Evolutionary conservation across 164 flowering plant genomes (phyloP).

Genomic region (Tetracentron sinense): DNA sequence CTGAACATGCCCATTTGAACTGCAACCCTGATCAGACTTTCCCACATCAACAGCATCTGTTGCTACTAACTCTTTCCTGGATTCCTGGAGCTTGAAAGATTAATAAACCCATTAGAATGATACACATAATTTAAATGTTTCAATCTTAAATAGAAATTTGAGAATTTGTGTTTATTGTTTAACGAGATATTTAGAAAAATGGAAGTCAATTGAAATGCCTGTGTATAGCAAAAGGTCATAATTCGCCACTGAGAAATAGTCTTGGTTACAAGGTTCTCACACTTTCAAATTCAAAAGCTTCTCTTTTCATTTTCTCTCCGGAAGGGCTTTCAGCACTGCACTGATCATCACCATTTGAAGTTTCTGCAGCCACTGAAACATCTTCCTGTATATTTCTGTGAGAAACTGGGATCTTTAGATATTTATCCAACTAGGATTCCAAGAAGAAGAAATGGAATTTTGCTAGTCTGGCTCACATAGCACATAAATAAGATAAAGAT

Average conservation of each 20-base stretch:
- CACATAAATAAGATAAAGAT: neutral
- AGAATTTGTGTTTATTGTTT: too few relatives aligned
- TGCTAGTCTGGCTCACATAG: too few relatives aligned
- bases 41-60: slow-evolving; percentile 31
- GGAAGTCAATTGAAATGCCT: neutral
- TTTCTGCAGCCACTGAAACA: slow-evolving; percentile 41
- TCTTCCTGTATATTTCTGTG: slow-evolving; percentile 62
- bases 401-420: slow-evolving; percentile 3
- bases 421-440: neutral
- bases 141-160: neutral
- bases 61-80: slow-evolving; percentile 29
- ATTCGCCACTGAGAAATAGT: too few relatives aligned
- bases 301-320: slow-evolving; percentile 41
- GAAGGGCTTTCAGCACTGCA: slow-evolving; percentile 43
- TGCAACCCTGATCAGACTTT: slow-evolving; percentile 30
- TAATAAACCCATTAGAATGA: neutral
- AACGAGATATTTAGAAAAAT: neutral
- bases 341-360: slow-evolving; percentile 50
- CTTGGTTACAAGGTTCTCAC: slow-evolving; percentile 29
- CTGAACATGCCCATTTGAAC: slow-evolving; percentile 28
- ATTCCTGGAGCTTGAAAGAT: slow-evolving; percentile 38
- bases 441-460: neutral
- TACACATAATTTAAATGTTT: neutral
- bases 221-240: neutral
- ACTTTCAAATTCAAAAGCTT: too few relatives aligned